Evolutionary conservation across 352 stramenopile genomes (phyloP), one percentile per base, ranked within the genome.

Genomic region (Phytophthora megakarya): DNA sequence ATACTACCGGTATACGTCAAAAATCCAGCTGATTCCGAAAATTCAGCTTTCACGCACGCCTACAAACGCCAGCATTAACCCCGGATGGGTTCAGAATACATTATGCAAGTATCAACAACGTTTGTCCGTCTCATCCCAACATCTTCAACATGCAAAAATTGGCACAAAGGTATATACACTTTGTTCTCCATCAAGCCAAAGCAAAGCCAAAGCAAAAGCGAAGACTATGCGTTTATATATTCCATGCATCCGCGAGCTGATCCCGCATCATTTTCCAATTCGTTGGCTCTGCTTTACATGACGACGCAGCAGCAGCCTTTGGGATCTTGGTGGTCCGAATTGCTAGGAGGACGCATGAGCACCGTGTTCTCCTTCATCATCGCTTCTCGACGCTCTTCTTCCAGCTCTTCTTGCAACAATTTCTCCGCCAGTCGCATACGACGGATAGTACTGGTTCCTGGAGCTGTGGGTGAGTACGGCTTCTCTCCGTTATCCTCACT

Each of bases 401-500:
- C 78, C 25, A 88, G 72, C 28, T 88, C 78, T 46, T 88, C 76
- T 38, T 83, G 76, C 47, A 88, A 56, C 51, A 88, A 54, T 50
- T 80, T 77, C 55, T 88, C 78, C 3, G 76, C 76, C 46, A 90
- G 67, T 6, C 84, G 81, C 81, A 92, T 90, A 23, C 80, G 69
- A 30, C 80, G 71, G 71, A 92, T 92, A 21, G 81, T 87, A 13
- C 69, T 76, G 22, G 53, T 74, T 13, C 80, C 80, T 0, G 84
- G 84, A 6, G 84, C 80, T 21, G 72, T 89, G 5, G 84, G 84
- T 3, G 84, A 92, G 54, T 76, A 92, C 32, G 84, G 81, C 30
- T 89, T 89, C 26, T 78, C 66, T 12, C 30, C 50, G 25, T 64
- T 61, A 7, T 71, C 60, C 19, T 72, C 59, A 38, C 67, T 77